Evolutionary conservation across 805 yeast species (phyloP), one percentile per base, ranked within the genome.

Genomic region (Scheffersomyces lignosus): DNA sequence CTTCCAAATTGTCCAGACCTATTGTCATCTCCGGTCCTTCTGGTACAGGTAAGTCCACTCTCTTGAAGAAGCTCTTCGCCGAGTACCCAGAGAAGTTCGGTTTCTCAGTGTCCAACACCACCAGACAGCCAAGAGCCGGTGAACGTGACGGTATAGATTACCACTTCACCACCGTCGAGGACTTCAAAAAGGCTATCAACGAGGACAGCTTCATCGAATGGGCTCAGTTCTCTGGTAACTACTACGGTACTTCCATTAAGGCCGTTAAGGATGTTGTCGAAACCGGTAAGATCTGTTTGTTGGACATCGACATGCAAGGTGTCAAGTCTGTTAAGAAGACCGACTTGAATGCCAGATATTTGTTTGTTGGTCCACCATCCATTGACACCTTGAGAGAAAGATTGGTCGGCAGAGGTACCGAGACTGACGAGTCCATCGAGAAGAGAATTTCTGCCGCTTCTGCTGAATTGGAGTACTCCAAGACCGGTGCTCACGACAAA

Each of bases 231-330:
- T 87, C 96, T 9, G 98, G 98, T 35, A 93, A 93, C 74, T 90
- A 86, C 73, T 93, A 93, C 66, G 99, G 99, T 41, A 93, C 99
- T 33, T 74, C 96, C 31, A 73, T 88, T 52, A 83, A 80, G 56
- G 83, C 96, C 20, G 97, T 93, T 31, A 76, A 85, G 51, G 83
- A 81, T 45, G 90, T 86, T 30, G 61, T 75, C 33, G 70, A 75
- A 31, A 63, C 65, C 35, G 86, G 88, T 51, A 80, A 75, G 62
- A 83, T 82, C 36, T 93, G 98, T 71, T 82, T 93, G 45, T 74
- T 93, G 58, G 99, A 93, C 66, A 93, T 93, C 49, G 99, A 93
- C 76, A 90, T 91, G 97, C 98, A 93, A 70, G 99, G 99, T 49
- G 99, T 93, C 54, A 83, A 86, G 68, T 75, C 88, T 17, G 96